A percentile compares a stretch with the other conserved stretches of the same genome.
phyloP scores from a whole-genome alignment of 148 eudicot species.

The Dysphania ambrosioides region DNA sequence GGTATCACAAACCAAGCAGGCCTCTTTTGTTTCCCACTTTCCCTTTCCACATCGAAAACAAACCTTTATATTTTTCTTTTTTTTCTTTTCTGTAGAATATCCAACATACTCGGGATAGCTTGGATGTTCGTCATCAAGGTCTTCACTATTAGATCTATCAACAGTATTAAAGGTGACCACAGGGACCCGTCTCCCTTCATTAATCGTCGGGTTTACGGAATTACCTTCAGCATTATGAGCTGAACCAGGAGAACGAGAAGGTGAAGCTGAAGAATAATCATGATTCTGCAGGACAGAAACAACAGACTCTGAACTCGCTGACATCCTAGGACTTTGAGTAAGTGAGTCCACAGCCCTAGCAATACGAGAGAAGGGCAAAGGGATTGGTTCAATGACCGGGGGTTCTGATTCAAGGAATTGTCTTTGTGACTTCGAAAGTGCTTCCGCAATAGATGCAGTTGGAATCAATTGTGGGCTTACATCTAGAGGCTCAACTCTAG shows the following conservation, averaged over 20 bases:
- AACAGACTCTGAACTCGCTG: slow-evolving; percentile 76
- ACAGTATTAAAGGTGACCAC: slow-evolving; percentile 76
- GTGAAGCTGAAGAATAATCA: slow-evolving; percentile 65
- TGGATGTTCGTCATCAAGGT: slow-evolving; percentile 35
- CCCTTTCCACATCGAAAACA: slow-evolving; percentile 91
- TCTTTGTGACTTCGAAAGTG: slow-evolving; percentile 56
- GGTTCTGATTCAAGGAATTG: slow-evolving; percentile 36
- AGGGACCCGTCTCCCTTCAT: slow-evolving; percentile 61
- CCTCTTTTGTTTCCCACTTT: slow-evolving; percentile 91
- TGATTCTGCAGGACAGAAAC: slow-evolving; percentile 79
- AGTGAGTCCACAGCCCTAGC: slow-evolving; percentile 51
- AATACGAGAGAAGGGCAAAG: slow-evolving; percentile 59
- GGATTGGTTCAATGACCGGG: slow-evolving; percentile 63
- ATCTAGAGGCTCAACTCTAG: slow-evolving; percentile 80
- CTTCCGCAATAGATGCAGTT: slow-evolving; percentile 55
- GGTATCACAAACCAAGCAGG: slow-evolving; percentile 79
- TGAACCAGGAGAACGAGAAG: slow-evolving; percentile 76
- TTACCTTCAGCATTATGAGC: slow-evolving; percentile 30
- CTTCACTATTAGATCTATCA: slow-evolving; percentile 57
- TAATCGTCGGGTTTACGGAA: slow-evolving; percentile 23
- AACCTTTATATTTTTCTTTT: slow-evolving; percentile 51
- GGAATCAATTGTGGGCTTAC: slow-evolving; percentile 44
- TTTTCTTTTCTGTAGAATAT: slow-evolving; percentile 61
- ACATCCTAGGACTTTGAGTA: slow-evolving; percentile 63
- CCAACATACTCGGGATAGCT: slow-evolving; percentile 61